Evolutionary conservation across 2,329 filamentous ascomycete species (phyloP), one percentile per base, ranked within the genome.

Genomic region (Zymoseptoria pseudotritici): DNA sequence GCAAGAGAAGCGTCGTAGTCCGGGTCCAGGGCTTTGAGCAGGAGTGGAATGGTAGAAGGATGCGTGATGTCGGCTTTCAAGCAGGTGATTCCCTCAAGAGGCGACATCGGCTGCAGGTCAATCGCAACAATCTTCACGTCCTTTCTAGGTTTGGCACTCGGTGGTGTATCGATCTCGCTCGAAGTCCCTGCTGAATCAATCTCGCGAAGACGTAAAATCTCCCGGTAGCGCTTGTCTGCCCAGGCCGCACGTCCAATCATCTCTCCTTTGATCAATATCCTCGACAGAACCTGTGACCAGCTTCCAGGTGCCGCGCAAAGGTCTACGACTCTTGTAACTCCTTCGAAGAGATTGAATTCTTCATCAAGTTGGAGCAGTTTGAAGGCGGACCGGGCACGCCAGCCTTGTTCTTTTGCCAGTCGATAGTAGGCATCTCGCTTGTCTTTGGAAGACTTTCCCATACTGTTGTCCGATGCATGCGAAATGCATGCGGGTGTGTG

Each of bases 341-440:
- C 85, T 67, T 89, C 84, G 74, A 99, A 97, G 10, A 99, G 83
- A 70, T 97, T 89, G 77, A 97, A 99, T 78, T 97, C 91, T 86
- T 83, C 91, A 74, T 99, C 92, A 22, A 99, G 85, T 75, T 99
- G 94, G 11, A 99, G 85, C 22, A 99, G 84, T 77, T 99, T 99
- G 80, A 97, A 99, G 8, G 94, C 94, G 66, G 91, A 96, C 60
- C 94, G 85, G 26, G 94, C 94, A 42, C 94, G 89, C 93, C 94
- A 99, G 65, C 95, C 95, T 80, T 99, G 94, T 76, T 99, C 94
- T 78, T 99, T 99, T 19, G 94, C 94, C 8, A 99, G 88, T 57
- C 94, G 86, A 72, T 99, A 99, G 78, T 99, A 99, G 53, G 92
- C 92, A 75, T 99, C 94, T 57, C 94, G 89, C 78, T 99, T 99